Evolutionary conservation across 2,329 filamentous ascomycete species (phyloP), one percentile per base, ranked within the genome.

Genomic region (Aspergillus piperis): DNA sequence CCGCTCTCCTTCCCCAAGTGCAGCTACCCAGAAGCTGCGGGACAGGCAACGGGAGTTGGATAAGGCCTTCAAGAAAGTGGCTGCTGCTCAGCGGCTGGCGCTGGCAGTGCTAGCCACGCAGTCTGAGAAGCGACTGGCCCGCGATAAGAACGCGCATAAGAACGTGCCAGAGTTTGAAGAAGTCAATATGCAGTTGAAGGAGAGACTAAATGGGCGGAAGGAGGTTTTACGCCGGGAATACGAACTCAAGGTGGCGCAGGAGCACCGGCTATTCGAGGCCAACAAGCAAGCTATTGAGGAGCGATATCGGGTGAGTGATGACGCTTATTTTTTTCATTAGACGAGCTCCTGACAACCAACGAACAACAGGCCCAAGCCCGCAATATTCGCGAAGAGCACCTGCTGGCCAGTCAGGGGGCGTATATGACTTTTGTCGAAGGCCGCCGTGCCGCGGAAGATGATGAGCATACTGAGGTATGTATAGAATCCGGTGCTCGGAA

Each of bases 21-120:
- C 72, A 58, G 66, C 72, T 41, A 72, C 77, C 41, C 70, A 77
- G 63, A 71, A 73, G 38, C 71, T 80, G 23, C 74, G 75, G 57
- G 70, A 76, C 44, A 74, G 79, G 8, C 77, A 80, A 66, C 73
- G 74, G 15, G 77, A 80, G 61, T 60, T 81, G 39, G 76, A 77
- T 47, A 71, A 72, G 27, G 71, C 75, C 8, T 81, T 78, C 62
- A 77, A 74, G 59, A 73, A 71, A 53, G 72, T 81, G 11, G 78
- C 75, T 25, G 68, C 72, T 21, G 76, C 74, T 5, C 79, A 81
- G 60, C 68, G 73, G 53, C 64, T 78, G 30, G 74, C 78, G 11
- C 67, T 81, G 50, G 71, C 71, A 25, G 69, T 77, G 10, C 61
- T 81, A 52, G 77, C 77, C 4, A 71, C 69, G 13, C 73, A 77